Conservation (phyloP, 169 alveolate species). For the Besnoitia besnoiti region DNA sequence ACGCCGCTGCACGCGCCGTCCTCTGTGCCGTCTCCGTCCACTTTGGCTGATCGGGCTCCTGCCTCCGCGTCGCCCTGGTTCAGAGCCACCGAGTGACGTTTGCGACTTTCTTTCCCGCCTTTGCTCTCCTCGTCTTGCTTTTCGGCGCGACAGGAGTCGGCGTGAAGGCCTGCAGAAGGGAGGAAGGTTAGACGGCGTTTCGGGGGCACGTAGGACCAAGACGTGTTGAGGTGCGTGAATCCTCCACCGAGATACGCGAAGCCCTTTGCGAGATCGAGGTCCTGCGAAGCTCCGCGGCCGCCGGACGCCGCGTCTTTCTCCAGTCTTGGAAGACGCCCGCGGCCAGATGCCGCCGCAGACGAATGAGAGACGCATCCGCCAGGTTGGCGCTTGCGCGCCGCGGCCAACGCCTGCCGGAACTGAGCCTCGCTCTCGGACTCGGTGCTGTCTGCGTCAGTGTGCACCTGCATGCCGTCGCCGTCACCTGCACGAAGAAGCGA, state of each 20-base stretch:
- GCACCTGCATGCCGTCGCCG: not conserved
- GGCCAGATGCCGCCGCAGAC: not conserved
- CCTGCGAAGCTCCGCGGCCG: not conserved
- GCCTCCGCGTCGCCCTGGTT: not conserved
- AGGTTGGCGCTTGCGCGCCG: not conserved
- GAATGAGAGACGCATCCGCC: not conserved
- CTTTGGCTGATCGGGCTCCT: not conserved
- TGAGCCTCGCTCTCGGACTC: conserved; percentile 34
- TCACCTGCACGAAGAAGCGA: not conserved
- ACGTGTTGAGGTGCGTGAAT: conserved; percentile 2
- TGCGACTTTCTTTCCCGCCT: not conserved
- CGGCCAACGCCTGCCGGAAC: conserved; percentile 6
- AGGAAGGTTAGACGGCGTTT: conserved; percentile 10
- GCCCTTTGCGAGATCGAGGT: not conserved
- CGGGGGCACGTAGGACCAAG: conserved; percentile 18
- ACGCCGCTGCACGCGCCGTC: not conserved
- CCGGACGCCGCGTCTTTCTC: not conserved
- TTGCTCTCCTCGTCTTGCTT: not conserved
- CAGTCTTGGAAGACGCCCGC: not conserved
- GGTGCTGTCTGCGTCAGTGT: conserved; percentile 42
- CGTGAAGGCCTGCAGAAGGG: not conserved
- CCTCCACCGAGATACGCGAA: conserved; percentile 17
- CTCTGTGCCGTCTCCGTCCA: not conserved
- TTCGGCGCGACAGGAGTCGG: not conserved
- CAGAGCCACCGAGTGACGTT: not conserved